Evolutionary conservation across 192 early-diverging fungal genomes (phyloP), one percentile per base, ranked within the genome.

Genomic region (Mortierella hygrophila): DNA sequence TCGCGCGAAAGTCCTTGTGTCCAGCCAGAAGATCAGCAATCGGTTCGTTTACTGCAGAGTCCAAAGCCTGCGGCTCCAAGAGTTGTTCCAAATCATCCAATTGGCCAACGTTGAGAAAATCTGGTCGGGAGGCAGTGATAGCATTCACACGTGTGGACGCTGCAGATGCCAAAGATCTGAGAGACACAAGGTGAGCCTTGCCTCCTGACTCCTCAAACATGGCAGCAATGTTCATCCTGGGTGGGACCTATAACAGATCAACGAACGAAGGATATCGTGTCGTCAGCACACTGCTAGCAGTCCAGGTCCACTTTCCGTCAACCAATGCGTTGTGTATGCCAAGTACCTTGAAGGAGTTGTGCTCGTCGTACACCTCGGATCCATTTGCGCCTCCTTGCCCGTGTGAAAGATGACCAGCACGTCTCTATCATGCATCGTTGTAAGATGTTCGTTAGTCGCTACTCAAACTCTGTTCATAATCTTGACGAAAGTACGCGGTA

Each of bases 1-100:
- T 73, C 15, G 46, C 38, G 11, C 78, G 78, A 57, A 85, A 85
- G 26, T 80, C 83, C 18, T 85, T 85, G 63, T 85, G 83, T 40
- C 83, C 83, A 9, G 74, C 68, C 47, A 85, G 21, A n/a, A 85
- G 41, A 52, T 85, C 83, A 2, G 26, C 47, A 1, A 75, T 42
- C 10, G 57, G 29, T 3, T 77, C 74, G 7, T 47, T 49, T 4
- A 76, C 32, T 41, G 46, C 78, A 16, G 18, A 42, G 55, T 79
- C 74, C 69, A 85, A 20, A 6, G 68, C 80, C 29, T 70, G 38
- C 18, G 68, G 57, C 0, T 40, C 41, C 23, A 85, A 41, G 0
- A 77, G 54, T n/a, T 71, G 44, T 55, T 85, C 83, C 21, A 85
- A 68, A 16, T 80, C 73, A 41, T 76, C 54, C 6, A 85, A 21